Percentiles rank a stretch among this genome's conserved stretches.
Evolutionary conservation across 495 filamentous ascomycete genomes (phyloP).

Genomic region (Cetradonia linearis): DNA sequence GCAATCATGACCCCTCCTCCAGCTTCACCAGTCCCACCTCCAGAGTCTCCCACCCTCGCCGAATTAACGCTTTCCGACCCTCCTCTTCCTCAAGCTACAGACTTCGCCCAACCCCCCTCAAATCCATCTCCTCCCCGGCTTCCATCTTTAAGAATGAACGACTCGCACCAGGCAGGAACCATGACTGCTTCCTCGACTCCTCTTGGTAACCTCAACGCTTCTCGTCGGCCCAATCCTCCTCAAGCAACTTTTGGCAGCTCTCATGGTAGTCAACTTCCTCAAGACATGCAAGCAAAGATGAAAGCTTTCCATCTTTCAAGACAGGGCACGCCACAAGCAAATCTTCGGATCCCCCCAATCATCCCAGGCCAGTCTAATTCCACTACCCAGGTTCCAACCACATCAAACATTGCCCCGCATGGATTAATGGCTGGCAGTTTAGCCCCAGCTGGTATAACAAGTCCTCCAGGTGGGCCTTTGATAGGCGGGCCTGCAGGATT

Average conservation of each 20-base stretch:
- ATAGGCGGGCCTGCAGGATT: conserved; percentile 33
- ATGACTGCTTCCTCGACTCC: conserved; percentile 72
- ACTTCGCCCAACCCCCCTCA: conserved; percentile 24
- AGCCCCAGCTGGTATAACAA: conserved; percentile 9
- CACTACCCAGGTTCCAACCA: conserved; percentile 33
- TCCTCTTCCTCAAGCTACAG: conserved; percentile 21
- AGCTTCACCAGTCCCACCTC: conserved; percentile 5
- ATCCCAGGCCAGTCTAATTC: conserved; percentile 24
- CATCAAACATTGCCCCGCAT: conserved; percentile 18
- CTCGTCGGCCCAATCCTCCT: conserved; percentile 50
- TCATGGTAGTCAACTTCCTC: conserved; percentile 49
- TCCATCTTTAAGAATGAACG: conserved; percentile 30
- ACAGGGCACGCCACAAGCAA: conserved; percentile 40
- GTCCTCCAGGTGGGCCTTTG: conserved; percentile 29
- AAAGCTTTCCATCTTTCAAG: conserved; percentile 62
- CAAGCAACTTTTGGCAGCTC: conserved; percentile 46
- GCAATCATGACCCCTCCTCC: conserved; percentile 10
- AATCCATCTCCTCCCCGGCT: conserved; percentile 19
- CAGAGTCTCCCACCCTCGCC: neutral
- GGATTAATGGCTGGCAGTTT: conserved; percentile 13
- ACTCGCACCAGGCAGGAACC: conserved; percentile 38
- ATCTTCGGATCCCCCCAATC: conserved; percentile 20
- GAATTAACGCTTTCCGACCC: neutral
- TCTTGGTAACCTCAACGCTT: conserved; percentile 70
- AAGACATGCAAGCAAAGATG: conserved; percentile 75